phyloP scores from a whole-genome alignment of 371 early-diverging fungal genomes.

The Coemansia sp. region DNA sequence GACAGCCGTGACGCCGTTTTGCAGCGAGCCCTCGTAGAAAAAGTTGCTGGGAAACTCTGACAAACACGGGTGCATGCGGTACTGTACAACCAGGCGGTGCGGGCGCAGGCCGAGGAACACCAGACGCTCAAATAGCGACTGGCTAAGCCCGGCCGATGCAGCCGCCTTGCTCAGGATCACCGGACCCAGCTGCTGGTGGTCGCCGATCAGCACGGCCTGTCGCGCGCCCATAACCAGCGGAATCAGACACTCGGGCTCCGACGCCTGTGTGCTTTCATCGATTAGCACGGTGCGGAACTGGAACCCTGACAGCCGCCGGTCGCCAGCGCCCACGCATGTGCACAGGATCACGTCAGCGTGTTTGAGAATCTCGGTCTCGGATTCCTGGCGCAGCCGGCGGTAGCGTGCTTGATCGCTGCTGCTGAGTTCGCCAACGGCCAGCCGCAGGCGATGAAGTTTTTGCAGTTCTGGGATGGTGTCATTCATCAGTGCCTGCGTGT shows the following conservation, averaged over 20 bases:
- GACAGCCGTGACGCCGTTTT: slow-evolving; percentile 90
- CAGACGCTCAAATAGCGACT: slow-evolving; percentile 96
- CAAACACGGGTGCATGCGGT: slow-evolving; percentile 98
- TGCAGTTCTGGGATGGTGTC: slow-evolving; percentile 90
- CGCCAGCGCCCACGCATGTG: slow-evolving; percentile 98
- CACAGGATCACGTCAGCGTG: slow-evolving; percentile 97
- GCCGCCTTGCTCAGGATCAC: slow-evolving; percentile 97
- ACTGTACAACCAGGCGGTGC: slow-evolving; percentile 95
- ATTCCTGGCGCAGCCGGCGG: slow-evolving; percentile 71
- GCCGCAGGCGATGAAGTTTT: slow-evolving; percentile 85
- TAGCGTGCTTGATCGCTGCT: slow-evolving; percentile 82
- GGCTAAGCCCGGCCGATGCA: slow-evolving; percentile 89
- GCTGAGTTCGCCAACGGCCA: slow-evolving; percentile 84
- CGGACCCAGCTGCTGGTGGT: slow-evolving; percentile 98
- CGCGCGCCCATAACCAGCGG: slow-evolving; percentile 93
- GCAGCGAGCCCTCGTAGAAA: slow-evolving; percentile 98
- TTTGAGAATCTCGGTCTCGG: slow-evolving; percentile 87
- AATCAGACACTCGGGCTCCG: slow-evolving; percentile 97
- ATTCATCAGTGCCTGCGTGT: slow-evolving; percentile 92
- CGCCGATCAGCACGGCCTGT: slow-evolving; percentile 97
- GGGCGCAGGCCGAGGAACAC: slow-evolving; percentile 90
- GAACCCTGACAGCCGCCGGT: slow-evolving; percentile 83
- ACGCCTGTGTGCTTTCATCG: slow-evolving; percentile 98
- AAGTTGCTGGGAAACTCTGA: slow-evolving; percentile 98
- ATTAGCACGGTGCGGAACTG: slow-evolving; percentile 93